Evolutionary conservation across 345 rosid genomes (phyloP).

Genomic region (Laguncularia racemosa): DNA sequence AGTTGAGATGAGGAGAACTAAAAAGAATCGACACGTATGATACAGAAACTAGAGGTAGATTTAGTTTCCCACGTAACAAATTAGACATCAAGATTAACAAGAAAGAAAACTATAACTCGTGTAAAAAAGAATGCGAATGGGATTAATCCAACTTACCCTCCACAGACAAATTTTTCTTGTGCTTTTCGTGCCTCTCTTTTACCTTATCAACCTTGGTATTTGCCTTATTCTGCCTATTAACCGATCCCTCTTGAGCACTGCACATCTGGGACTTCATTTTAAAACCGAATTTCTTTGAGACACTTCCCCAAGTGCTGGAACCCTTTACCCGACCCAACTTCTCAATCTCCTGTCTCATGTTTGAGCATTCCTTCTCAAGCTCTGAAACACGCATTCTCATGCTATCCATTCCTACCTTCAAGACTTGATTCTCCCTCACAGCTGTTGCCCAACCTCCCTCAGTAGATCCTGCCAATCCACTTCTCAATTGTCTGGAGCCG

Average conservation of each 20-base stretch:
- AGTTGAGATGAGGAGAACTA: slow-evolving; percentile 11
- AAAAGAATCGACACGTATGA: slow-evolving; percentile 7
- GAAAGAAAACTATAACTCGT: no score
- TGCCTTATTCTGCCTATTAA: slow-evolving; percentile 50
- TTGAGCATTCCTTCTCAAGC: slow-evolving; percentile 74
- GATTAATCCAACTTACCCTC: no score
- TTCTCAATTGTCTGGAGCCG: slow-evolving; percentile 79
- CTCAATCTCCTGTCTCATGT: slow-evolving; percentile 91
- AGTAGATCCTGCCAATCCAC: slow-evolving; percentile 55
- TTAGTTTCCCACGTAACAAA: background rate
- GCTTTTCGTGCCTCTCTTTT: slow-evolving; percentile 48
- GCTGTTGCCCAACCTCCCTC: slow-evolving; percentile 94
- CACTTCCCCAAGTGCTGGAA: slow-evolving; percentile 30
- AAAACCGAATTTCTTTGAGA: slow-evolving; percentile 68
- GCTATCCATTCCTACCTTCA: slow-evolving; percentile 95
- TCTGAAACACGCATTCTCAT: slow-evolving; percentile 92
- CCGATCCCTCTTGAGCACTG: slow-evolving; percentile 88
- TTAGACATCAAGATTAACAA: background rate
- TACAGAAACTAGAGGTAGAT: background rate
- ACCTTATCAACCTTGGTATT: slow-evolving; percentile 49
- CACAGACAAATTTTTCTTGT: slow-evolving; percentile 40
- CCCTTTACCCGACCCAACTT: slow-evolving; percentile 48
- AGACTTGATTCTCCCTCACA: slow-evolving; percentile 88
- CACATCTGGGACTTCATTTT: slow-evolving; percentile 92
- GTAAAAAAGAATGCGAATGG: no score